Conservation (phyloP, 2,329 filamentous ascomycete genomes). For the Aspergillus sojae region DNA sequence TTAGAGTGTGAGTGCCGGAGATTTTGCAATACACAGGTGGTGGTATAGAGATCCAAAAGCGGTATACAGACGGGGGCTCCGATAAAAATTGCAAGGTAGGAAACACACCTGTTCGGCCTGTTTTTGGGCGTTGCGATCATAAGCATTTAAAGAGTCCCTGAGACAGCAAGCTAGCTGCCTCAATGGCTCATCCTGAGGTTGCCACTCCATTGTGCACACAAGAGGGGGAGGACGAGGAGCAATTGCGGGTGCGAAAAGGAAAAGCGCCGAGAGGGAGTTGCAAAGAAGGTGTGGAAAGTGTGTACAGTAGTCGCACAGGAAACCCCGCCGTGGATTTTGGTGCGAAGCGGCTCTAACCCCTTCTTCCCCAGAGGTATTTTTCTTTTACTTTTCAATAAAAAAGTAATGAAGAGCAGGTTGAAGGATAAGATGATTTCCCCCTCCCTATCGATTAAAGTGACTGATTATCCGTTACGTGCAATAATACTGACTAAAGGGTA, state of each 20-base stretch:
- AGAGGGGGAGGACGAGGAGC: slow-evolving; percentile 10
- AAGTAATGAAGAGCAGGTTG: neutral
- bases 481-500: neutral
- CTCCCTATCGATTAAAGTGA: neutral
- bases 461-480: neutral
- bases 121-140: slow-evolving; percentile 78
- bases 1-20: neutral
- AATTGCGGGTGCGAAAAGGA: slow-evolving; percentile 14
- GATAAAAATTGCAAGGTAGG: slow-evolving; percentile 10
- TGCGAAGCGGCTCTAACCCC: slow-evolving; percentile 21
- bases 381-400: neutral
- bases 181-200: slow-evolving; percentile 84
- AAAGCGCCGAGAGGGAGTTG: slow-evolving; percentile 11
- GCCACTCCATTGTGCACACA: slow-evolving; percentile 74
- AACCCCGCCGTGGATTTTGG: slow-evolving; percentile 25
- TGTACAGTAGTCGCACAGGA: slow-evolving; percentile 22
- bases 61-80: neutral
- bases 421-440: neutral
- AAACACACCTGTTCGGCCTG: slow-evolving; percentile 80
- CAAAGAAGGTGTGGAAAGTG: slow-evolving; percentile 11
- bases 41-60: slow-evolving; percentile 4
- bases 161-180: slow-evolving; percentile 86
- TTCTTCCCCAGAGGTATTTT: slow-evolving; percentile 13
- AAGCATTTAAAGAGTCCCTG: slow-evolving; percentile 86
- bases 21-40: neutral